Conservation (phyloP, 2,329 filamentous ascomycete species). For the Fusarium sambucinum region DNA sequence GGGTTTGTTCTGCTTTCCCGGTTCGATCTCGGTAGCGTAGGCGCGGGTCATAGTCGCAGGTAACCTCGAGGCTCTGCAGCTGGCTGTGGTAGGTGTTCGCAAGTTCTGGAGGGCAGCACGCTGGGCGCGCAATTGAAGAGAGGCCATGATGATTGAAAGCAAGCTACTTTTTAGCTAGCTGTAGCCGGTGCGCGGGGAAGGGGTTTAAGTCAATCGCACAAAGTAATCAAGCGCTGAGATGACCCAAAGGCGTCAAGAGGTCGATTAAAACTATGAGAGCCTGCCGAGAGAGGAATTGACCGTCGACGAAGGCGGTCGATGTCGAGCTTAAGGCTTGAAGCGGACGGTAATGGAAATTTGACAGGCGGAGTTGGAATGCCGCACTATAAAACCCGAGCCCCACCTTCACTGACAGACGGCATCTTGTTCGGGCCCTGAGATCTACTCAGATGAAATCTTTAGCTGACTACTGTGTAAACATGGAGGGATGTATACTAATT, state of each 20-base stretch:
- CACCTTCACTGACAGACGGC: slow-evolving; percentile 24
- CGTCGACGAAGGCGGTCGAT: slow-evolving; percentile 15
- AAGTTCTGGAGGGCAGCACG: slow-evolving; percentile 50
- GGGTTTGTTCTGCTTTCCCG: slow-evolving; percentile 50
- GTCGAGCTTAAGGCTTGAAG: slow-evolving; percentile 41
- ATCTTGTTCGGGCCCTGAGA: slow-evolving; percentile 20
- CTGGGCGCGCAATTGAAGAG: slow-evolving; percentile 51
- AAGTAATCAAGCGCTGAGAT: neutral
- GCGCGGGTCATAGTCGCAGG: slow-evolving; percentile 41
- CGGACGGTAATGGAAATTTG: slow-evolving; percentile 47
- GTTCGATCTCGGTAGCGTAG: slow-evolving; percentile 55
- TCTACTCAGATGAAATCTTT: slow-evolving; percentile 20
- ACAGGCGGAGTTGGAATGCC: slow-evolving; percentile 47
- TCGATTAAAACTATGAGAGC: neutral
- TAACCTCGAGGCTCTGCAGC: slow-evolving; percentile 33
- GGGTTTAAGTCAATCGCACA: slow-evolving; percentile 25
- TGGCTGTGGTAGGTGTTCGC: slow-evolving; percentile 35
- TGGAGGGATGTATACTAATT: neutral
- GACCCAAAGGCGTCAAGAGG: neutral
- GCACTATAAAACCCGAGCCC: slow-evolving; percentile 41
- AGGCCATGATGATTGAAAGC: slow-evolving; percentile 44
- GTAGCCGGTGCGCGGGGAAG: slow-evolving; percentile 11
- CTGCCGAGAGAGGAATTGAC: slow-evolving; percentile 15
- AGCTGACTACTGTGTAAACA: neutral
- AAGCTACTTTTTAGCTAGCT: neutral